phyloP scores from a whole-genome alignment of 345 rosid species.

The Populus simonii region DNA sequence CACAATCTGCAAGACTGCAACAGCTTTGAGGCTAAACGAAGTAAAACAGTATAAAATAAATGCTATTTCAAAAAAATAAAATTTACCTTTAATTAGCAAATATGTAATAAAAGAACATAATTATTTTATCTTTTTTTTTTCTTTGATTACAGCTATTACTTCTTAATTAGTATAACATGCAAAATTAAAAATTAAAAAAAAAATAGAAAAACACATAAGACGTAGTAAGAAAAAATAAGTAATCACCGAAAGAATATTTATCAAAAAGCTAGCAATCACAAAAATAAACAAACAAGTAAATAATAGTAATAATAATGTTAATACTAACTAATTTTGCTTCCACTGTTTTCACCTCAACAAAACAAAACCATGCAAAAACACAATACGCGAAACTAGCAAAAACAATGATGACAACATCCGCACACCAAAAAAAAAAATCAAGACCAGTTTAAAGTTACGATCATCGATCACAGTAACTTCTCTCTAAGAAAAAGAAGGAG shows the following conservation, averaged over 20 bases:
- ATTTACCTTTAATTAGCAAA: not conserved
- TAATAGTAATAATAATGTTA: not conserved
- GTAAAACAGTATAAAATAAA: not conserved
- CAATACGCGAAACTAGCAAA: not conserved
- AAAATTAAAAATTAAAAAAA: not conserved
- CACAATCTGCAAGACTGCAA: not conserved
- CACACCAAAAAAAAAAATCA: not conserved
- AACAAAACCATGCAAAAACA: constrained; percentile 18
- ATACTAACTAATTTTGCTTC: not conserved
- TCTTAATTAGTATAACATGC: not conserved
- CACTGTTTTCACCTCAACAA: constrained; percentile 14
- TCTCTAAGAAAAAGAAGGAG: not conserved
- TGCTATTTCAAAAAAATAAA: not conserved
- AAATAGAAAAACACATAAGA: not conserved
- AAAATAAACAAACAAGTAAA: not conserved
- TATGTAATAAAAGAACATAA: not conserved
- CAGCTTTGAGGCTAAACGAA: not conserved
- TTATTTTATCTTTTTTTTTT: not conserved
- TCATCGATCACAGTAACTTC: not conserved
- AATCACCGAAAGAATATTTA: not conserved
- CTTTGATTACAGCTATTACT: not conserved
- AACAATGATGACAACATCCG: not conserved
- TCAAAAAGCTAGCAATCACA: not conserved
- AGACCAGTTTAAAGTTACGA: not conserved
- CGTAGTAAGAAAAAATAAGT: not conserved